Evolutionary conservation across 1,284 basidiomycete genomes (phyloP).

Genomic region (Pisolithus thermaeus): DNA sequence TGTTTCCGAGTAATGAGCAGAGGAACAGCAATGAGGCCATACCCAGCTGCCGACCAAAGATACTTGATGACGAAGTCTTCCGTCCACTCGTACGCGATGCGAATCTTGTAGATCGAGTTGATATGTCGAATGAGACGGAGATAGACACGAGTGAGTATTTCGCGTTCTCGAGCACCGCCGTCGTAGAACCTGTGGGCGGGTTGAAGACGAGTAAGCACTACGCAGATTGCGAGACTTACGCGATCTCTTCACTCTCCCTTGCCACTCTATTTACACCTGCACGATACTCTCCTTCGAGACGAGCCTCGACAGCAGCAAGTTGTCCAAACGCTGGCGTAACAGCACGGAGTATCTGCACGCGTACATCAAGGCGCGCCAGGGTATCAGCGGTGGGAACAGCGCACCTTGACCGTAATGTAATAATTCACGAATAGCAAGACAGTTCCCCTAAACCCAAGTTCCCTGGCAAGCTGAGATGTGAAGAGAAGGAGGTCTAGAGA

Average conservation of each 20-base stretch:
- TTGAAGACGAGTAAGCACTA: background rate
- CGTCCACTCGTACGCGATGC: constrained; percentile 84
- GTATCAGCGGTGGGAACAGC: background rate
- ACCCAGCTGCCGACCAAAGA: constrained; percentile 87
- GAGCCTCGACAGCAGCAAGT: constrained; percentile 85
- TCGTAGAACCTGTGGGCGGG: constrained; percentile 73
- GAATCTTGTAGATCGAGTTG: constrained; percentile 89
- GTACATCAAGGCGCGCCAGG: background rate
- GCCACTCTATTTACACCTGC: constrained; percentile 85
- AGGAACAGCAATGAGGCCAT: constrained; percentile 84
- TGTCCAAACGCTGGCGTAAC: constrained; percentile 94
- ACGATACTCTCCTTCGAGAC: constrained; percentile 86
- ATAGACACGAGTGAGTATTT: constrained; percentile 81
- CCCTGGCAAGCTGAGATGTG: constrained; percentile 85
- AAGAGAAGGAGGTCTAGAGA: constrained; percentile 90
- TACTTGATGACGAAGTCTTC: constrained; percentile 96
- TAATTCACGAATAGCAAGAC: constrained; percentile 81
- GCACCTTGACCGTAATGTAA: constrained; percentile 64
- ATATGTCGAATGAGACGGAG: constrained; percentile 81
- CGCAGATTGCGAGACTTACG: constrained; percentile 45
- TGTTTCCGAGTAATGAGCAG: constrained; percentile 57
- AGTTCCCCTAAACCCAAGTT: constrained; percentile 79
- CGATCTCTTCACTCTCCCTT: constrained; percentile 91
- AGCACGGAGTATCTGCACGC: constrained; percentile 63
- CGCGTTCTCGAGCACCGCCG: constrained; percentile 79